Conservation (phyloP, 139 green algal genomes). For the Pycnococcus provasolii region DNA sequence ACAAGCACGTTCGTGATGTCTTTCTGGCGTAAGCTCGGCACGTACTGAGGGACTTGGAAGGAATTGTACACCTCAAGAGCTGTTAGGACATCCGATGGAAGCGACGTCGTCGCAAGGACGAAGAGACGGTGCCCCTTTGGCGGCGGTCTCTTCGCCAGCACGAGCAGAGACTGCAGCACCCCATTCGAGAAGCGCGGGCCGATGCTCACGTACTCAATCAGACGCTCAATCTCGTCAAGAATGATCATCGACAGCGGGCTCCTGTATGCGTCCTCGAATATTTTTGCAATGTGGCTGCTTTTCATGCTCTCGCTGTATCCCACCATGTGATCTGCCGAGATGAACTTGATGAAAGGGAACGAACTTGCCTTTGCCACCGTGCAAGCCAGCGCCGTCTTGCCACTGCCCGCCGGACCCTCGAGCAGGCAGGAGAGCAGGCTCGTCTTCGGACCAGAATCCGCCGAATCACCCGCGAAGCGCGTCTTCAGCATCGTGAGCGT, state of each 20-base stretch:
- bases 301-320: slow-evolving; percentile 74
- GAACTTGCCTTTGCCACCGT: slow-evolving; percentile 65
- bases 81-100: too few relatives aligned
- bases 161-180: slow-evolving; percentile 84
- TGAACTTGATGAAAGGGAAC: slow-evolving; percentile 88
- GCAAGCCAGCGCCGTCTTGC: slow-evolving; percentile 90
- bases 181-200: slow-evolving; percentile 91
- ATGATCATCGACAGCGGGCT: slow-evolving; percentile 78
- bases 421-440: slow-evolving; percentile 77
- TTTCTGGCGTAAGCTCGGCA: too few relatives aligned
- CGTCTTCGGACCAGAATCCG: slow-evolving; percentile 39
- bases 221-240: slow-evolving; percentile 91
- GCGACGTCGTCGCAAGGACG: slow-evolving; percentile 58
- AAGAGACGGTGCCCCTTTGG: slow-evolving; percentile 73
- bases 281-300: slow-evolving; percentile 56
- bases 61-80: too few relatives aligned
- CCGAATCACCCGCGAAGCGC: neutral
- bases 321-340: slow-evolving; percentile 74
- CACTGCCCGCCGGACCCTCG: slow-evolving; percentile 66
- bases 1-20: too few relatives aligned
- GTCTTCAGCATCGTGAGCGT: slow-evolving; percentile 24
- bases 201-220: slow-evolving; percentile 95
- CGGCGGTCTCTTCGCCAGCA: slow-evolving; percentile 86
- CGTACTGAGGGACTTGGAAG: too few relatives aligned
- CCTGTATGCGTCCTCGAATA: slow-evolving; percentile 38